Evolutionary conservation across 345 rosid species (phyloP).

Genomic region (Lenwebbia sp.): DNA sequence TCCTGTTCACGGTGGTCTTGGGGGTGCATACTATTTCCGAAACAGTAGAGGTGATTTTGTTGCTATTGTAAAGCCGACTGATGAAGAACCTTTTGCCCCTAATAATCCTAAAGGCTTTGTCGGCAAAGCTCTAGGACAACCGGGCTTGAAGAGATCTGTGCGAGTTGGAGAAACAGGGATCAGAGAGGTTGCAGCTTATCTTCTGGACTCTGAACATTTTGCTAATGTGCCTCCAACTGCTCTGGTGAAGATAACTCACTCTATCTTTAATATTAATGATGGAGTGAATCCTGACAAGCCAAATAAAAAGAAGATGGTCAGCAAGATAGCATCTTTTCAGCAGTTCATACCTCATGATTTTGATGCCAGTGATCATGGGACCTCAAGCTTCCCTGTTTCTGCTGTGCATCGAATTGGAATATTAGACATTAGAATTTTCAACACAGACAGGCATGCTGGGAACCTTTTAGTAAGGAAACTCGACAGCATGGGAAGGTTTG

Average conservation of each 20-base stretch:
- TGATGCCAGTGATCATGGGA: constrained; percentile 96
- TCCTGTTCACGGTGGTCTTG: constrained; percentile 76
- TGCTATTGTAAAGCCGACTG: constrained; percentile 96
- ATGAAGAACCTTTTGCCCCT: constrained; percentile 99
- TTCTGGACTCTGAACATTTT: constrained; percentile 68
- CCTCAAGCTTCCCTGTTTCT: constrained; percentile 91
- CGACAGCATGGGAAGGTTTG: constrained; percentile 60
- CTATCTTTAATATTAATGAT: constrained; percentile 76
- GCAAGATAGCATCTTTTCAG: constrained; percentile 96
- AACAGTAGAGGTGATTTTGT: constrained; percentile 62
- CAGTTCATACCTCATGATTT: constrained; percentile 89
- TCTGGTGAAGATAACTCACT: constrained; percentile 91
- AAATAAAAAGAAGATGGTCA: constrained; percentile 54
- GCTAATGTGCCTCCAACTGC: constrained; percentile 96
- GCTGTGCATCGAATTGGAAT: constrained; percentile 91
- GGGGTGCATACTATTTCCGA: constrained; percentile 90
- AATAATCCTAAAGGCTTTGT: constrained; percentile 97
- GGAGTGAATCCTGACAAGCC: constrained; percentile 63
- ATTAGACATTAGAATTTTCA: constrained; percentile 75
- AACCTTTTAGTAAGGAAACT: constrained; percentile 83
- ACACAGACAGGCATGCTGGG: constrained; percentile 97
- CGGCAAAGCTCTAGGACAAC: constrained; percentile 96
- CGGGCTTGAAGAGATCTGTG: constrained; percentile 91
- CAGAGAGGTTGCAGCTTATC: constrained; percentile 98
- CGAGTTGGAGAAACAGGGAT: constrained; percentile 96